A percentile compares a stretch with the other conserved stretches of the same genome.
phyloP scores from a whole-genome alignment of 2,329 filamentous ascomycete species.

The Chaetomium globosum region DNA sequence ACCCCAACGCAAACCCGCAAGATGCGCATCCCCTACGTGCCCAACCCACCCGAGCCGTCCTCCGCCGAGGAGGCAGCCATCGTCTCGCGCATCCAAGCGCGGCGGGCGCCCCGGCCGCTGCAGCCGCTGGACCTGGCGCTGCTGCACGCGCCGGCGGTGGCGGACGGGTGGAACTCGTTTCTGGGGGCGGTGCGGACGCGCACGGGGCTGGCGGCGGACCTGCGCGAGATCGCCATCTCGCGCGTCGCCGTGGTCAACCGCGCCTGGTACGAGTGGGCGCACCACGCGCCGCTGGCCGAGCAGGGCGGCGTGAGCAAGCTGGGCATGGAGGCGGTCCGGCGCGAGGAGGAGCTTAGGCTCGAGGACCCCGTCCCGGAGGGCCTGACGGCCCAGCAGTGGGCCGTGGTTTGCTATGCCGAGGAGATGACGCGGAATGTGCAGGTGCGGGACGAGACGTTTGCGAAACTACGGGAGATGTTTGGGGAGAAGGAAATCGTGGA shows the following conservation, averaged over 20 bases:
- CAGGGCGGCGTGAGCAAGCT: conserved; percentile 59
- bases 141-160: conserved; percentile 72
- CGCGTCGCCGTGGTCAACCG: conserved; percentile 77
- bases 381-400: conserved; percentile 65
- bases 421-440: conserved; percentile 78
- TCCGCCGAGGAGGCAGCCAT: conserved; percentile 57
- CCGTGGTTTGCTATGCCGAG: conserved; percentile 73
- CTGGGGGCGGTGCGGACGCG: conserved; percentile 64
- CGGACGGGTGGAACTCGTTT: conserved; percentile 75
- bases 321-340: conserved; percentile 52
- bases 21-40: conserved; percentile 70
- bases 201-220: conserved; percentile 53
- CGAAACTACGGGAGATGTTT: conserved; percentile 61
- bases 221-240: conserved; percentile 79
- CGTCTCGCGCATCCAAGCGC: conserved; percentile 64
- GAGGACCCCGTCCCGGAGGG: conserved; percentile 46
- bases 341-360: conserved; percentile 37
- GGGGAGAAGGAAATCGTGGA: conserved; percentile 75
- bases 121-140: conserved; percentile 76
- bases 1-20: conserved; percentile 32
- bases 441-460: conserved; percentile 71
- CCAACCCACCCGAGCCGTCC: conserved; percentile 52
- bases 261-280: conserved; percentile 84
- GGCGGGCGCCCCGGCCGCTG: conserved; percentile 69
- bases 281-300: conserved; percentile 71